Evolutionary conservation across 73 alveolate genomes (phyloP), one percentile per base, ranked within the genome.

Genomic region (Stentor roeselii): DNA sequence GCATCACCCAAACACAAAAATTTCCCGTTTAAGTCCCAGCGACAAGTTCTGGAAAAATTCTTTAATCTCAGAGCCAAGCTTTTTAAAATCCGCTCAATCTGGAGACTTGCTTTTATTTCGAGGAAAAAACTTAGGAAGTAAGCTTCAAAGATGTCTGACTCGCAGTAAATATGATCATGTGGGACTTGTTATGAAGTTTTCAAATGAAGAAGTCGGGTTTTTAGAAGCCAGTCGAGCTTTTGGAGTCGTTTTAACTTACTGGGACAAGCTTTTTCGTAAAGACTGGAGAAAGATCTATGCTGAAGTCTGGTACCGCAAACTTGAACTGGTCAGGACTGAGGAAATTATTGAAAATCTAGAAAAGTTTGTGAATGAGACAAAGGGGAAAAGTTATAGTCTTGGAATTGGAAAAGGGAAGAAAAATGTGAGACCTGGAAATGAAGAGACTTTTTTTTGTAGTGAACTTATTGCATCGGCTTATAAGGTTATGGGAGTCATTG

Each of bases 101-200:
- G 97, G 99, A 0, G 99, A 96, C 89, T 86, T 96, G 42, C 42
- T 96, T 59, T 90, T 96, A 37, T 96, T 96, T 85, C 87, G 90
- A 83, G 90, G 97, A 30, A 83, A 86, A 60, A 42, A 78, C 37
- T 78, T 85, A n/a, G 85, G 91, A 6, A 36, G 92, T 36, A 90
- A 87, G 84, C 83, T 90, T 38, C 92, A 92, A 60, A 89, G 99
- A 67, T 74, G 93, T n/a, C 27, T 92, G 42, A 94, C 98, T 3
- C 67, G 84, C 60, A 80, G 93, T 21, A 93, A 96, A 3, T 96
- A 88, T 87, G 98, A 96, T 77, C 99, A 96, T 89, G 97, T 96
- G 6, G 98, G 93, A 0, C 78, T 96, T 86, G 83, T 94, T 36
- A 78, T 93, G 21, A 94, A 90, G 86, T 92, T 86, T 75, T 84